Evolutionary conservation across 2,329 filamentous ascomycete species (phyloP), one percentile per base, ranked within the genome.

Genomic region (Aspergillus texensis): DNA sequence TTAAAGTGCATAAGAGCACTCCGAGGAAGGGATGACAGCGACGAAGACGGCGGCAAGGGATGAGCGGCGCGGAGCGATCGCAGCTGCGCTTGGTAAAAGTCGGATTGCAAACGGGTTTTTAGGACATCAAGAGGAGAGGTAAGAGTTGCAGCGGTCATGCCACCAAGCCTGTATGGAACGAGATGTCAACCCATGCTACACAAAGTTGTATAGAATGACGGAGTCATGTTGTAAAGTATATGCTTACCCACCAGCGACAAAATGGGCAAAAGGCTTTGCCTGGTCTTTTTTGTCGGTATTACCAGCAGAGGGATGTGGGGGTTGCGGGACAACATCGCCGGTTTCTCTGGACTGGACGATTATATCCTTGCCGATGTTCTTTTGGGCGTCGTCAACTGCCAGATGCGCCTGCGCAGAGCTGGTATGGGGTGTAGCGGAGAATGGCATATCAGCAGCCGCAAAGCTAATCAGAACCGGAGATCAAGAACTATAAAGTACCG

Each of bases 81-180:
- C 53, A 97, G 85, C 78, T 97, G 92, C 10, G 89, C 85, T 77
- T 97, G 92, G 83, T 97, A 97, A 77, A 96, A 96, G 75, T 96
- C 94, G 72, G 93, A 96, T 77, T 98, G 94, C 3, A 98, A 84
- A 41, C 94, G 89, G 12, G 94, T 98, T 78, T 96, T 96, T 57
- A 98, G 86, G 36, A 97, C 94, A 75, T 97, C 94, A 64, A 98
- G 90, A 26, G 94, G 94, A 10, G 93, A 93, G 1, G 94, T 97
- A n/a, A 97, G 80, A n/a, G 91, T 89, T 28, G 94, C 92, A 12
- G 94, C 90, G 21, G 92, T 93, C 89, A 97, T 96, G 70, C 94
- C 94, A 70, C 94, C 94, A 58, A 92, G 81, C 48, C 94, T 96
- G 69, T 39, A 67, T 50, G 21, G 21, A 52, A 36, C 6, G 21